Evolutionary conservation across 139 green algal species (phyloP), one percentile per base, ranked within the genome.

Genomic region (Closterium sp.): DNA sequence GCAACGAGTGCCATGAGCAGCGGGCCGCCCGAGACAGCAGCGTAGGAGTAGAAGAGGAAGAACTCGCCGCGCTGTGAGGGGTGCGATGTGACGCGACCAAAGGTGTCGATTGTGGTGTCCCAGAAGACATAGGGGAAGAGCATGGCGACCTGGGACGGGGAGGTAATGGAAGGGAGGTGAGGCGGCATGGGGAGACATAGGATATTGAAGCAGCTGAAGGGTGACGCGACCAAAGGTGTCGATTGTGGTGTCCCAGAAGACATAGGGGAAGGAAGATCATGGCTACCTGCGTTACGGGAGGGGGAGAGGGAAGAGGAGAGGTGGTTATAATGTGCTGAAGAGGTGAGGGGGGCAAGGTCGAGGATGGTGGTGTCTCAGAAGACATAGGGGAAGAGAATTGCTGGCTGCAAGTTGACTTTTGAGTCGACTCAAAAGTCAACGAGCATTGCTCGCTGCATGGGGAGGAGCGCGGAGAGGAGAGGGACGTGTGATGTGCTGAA

Each of bases 61-160:
- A 95, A 97, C 45, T 97, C 94, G n/a, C 98, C 98, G 1, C 97
- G 95, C 7, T 96, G 50, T n/a, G 87, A 85, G 4, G 89, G 87
- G 11, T 95, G 92, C 7, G 91, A 70, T 11, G 94, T 50, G 22
- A 99, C 93, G 34, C 95, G 95, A 0, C 97, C 98, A 94, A 99
- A 98, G 87, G 97, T 98, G 96, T 99, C 98, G 1, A 95, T 32
- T 2, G 85, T 42, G 10, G 94, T 70, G 70, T 96, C 96, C 38
- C 98, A 99, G 93, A 99, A 99, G n/a, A 93, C 92, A 30, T 95
- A 62, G 13, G 97, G 97, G 95, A 99, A 99, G 21, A 99, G 94
- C 94, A 99, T 88, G 79, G 97, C 96, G 27, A 99, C 94, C 97
- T 98, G 96, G 45, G 45, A 19, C 3, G 3, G 2, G 32, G 32